These are phyloP conservation scores for Fusarium anguioides DNA, from an alignment of 2,329 filamentous ascomycete genomes.

Conservation along the genomic window DNA sequence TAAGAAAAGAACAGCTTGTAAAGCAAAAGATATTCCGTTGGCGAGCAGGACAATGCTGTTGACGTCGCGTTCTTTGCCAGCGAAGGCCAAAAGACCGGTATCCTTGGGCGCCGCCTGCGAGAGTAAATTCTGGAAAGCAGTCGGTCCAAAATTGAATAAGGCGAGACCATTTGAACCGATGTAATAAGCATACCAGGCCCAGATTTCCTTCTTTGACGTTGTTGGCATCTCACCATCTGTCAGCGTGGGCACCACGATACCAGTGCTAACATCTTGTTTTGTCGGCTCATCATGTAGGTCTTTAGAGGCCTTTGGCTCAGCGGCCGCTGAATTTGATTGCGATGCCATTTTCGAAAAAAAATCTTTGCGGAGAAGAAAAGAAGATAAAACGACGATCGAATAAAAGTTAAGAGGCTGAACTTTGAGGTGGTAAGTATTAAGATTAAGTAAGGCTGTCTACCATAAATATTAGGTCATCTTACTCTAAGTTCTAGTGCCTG, in stretches of 20 bases:
- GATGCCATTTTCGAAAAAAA: slow-evolving; percentile 7
- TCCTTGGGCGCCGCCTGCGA: slow-evolving; percentile 68
- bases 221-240: slow-evolving; percentile 26
- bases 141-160: slow-evolving; percentile 73
- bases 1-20: slow-evolving; percentile 69
- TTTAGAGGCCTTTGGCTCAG: neutral
- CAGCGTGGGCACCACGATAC: slow-evolving; percentile 21
- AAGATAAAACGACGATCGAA: neutral
- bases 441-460: too few species aligned
- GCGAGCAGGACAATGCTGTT: slow-evolving; percentile 73
- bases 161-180: slow-evolving; percentile 73
- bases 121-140: slow-evolving; percentile 72
- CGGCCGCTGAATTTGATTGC: neutral
- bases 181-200: slow-evolving; percentile 62
- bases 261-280: slow-evolving; percentile 11
- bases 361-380: too few species aligned
- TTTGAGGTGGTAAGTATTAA: too few species aligned
- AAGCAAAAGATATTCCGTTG: slow-evolving; percentile 75
- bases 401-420: neutral
- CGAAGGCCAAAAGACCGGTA: slow-evolving; percentile 63
- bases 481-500: too few species aligned
- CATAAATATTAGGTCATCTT: too few species aligned
- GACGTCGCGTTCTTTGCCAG: slow-evolving; percentile 67
- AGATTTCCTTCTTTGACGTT: slow-evolving; percentile 38
- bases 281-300: slow-evolving; percentile 3